A percentile compares a stretch with the other conserved stretches of the same genome.
Conservation (phyloP, 495 filamentous ascomycete species). For the Echria macrotheca region DNA sequence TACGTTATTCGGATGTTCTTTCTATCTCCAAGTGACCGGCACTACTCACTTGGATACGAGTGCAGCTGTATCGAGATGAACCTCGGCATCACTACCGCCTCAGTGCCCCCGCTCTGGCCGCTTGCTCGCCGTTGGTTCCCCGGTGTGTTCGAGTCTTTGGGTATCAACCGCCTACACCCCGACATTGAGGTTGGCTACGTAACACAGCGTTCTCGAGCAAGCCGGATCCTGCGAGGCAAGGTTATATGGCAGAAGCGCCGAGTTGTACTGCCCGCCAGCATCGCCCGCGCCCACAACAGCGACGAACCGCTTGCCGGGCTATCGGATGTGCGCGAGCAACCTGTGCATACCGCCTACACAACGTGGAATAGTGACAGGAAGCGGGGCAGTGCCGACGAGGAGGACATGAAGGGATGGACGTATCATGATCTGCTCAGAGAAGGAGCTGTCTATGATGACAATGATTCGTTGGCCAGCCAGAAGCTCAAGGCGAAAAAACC, state of each 20-base stretch:
- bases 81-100: constrained; percentile 48
- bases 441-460: not conserved
- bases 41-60: constrained; percentile 39
- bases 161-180: constrained; percentile 21
- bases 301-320: too few relatives aligned
- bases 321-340: too few relatives aligned
- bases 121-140: constrained; percentile 27
- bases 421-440: not conserved
- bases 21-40: constrained; percentile 18
- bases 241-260: constrained; percentile 10
- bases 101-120: constrained; percentile 34
- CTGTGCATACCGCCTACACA: not conserved
- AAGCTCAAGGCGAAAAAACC: too few relatives aligned
- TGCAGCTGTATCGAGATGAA: constrained; percentile 47
- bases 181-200: constrained; percentile 21
- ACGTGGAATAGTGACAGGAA: not conserved
- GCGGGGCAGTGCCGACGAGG: not conserved
- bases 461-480: too few relatives aligned
- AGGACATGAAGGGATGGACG: not conserved
- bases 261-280: not conserved
- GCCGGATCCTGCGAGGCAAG: constrained; percentile 8
- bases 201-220: constrained; percentile 2
- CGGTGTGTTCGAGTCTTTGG: constrained; percentile 16
- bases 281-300: too few relatives aligned
- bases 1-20: constrained; percentile 22